Conservation (phyloP, 305 asterid genomes). For the Solanum aculeatissimum region DNA sequence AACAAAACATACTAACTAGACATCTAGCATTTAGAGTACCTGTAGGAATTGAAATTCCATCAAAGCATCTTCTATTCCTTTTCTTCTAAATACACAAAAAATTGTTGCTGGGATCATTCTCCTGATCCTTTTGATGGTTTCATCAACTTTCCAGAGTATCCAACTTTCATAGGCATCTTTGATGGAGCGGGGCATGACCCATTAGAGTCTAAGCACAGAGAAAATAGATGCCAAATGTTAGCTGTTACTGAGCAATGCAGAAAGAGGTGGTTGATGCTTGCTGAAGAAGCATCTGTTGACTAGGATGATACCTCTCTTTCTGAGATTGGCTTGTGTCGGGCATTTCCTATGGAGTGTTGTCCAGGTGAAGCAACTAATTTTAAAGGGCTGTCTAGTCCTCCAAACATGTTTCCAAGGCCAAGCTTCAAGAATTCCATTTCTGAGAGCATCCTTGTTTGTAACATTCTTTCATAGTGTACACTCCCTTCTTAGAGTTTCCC, state of each 20-base stretch:
- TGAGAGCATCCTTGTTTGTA: background rate
- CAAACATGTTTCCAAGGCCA: background rate
- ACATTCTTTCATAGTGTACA: background rate
- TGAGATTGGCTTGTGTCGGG: background rate
- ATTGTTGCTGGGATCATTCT: background rate
- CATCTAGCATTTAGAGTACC: background rate
- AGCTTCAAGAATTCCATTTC: background rate
- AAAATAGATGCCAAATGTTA: background rate
- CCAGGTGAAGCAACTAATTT: background rate
- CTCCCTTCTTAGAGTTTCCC: background rate
- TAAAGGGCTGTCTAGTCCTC: background rate
- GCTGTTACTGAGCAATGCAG: background rate
- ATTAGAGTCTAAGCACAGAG: background rate
- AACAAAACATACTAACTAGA: background rate
- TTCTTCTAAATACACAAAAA: background rate
- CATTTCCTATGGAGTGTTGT: background rate
- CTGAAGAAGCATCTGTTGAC: background rate
- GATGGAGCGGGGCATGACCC: background rate
- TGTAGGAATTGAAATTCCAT: background rate
- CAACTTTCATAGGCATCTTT: background rate
- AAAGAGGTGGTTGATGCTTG: background rate
- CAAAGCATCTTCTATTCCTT: background rate
- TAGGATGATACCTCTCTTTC: background rate
- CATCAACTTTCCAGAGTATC: background rate
- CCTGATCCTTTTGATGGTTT: background rate